phyloP scores from a whole-genome alignment of 2,329 filamentous ascomycete species.

The Didymella lethalis region DNA sequence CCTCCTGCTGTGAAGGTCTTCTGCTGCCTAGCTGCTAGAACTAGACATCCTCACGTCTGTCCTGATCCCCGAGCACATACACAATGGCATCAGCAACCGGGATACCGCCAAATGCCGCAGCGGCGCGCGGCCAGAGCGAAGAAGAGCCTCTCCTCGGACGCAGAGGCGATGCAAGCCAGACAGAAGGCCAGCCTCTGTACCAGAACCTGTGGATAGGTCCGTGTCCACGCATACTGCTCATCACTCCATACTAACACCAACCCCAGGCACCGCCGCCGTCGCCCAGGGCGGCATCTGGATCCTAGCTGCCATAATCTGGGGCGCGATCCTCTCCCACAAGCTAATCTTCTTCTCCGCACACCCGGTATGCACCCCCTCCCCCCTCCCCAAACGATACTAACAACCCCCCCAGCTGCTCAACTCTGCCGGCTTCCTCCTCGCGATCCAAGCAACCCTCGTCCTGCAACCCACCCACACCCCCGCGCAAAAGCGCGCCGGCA shows the following conservation, averaged over 20 bases:
- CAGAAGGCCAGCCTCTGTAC: constrained; percentile 67
- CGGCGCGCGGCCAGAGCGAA: constrained; percentile 53
- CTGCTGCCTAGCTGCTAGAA: neutral
- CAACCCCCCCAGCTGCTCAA: constrained; percentile 57
- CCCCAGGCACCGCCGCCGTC: constrained; percentile 77
- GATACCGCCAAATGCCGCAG: constrained; percentile 62
- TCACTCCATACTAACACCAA: constrained; percentile 22
- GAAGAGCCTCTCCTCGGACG: constrained; percentile 75
- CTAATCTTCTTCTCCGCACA: constrained; percentile 88
- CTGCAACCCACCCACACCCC: constrained; percentile 86
- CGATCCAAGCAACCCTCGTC: constrained; percentile 81
- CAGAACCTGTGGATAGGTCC: constrained; percentile 78
- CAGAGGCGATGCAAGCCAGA: constrained; percentile 76
- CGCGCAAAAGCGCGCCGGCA: constrained; percentile 72
- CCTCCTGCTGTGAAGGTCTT: constrained; percentile 8
- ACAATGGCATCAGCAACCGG: constrained; percentile 74
- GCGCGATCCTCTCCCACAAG: constrained; percentile 72
- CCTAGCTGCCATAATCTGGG: constrained; percentile 79
- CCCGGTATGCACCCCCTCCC: constrained; percentile 66
- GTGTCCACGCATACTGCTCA: constrained; percentile 36
- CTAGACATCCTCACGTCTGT: neutral
- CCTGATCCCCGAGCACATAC: neutral
- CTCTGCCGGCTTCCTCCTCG: constrained; percentile 72
- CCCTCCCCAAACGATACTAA: constrained; percentile 2
- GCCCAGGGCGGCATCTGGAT: constrained; percentile 82